Evolutionary conservation across 2,329 filamentous ascomycete species (phyloP), one percentile per base, ranked within the genome.

Genomic region (Fusarium incarnatum): DNA sequence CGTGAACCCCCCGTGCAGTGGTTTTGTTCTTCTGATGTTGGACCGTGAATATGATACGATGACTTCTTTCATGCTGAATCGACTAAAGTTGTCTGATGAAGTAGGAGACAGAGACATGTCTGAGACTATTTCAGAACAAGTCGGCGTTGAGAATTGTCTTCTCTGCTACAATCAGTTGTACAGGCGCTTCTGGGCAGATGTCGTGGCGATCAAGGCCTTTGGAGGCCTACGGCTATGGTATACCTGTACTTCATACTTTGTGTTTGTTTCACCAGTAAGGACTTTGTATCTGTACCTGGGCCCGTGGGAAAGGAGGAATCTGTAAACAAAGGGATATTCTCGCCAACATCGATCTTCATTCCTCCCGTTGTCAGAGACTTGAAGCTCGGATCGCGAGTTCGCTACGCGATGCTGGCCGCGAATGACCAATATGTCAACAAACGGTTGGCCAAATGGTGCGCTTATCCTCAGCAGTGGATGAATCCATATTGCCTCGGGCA

Each of bases 241-340:
- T 68, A 64, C 64, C 41, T 60, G 30, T 67, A 55, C 61, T 64
- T 49, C 56, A 45, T 57, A 49, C 34, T 54, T 56, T 72, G 48
- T 44, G 48, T 48, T 25, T 58, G 72, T 74, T 70, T 32, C 60
- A 72, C 72, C 37, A 48, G 70, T 65, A 60, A 59, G 58, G 60
- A 58, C 56, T 62, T 49, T 72, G 57, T 42, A 52, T 63, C 48
- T 32, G 55, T 46, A 57, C 49, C 49, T 60, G 34, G 64, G 32
- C 60, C 34, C 18, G 53, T 46, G 25, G 22, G 58, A 34, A 46
- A 10, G 28, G 44, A 53, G 46, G 41, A 18, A 16, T 46, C 6
- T 37, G 56, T 46, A 50, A 41, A 28, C 30, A 49, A 44, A 48
- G 56, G 60, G 45, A 40, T 45, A 48, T 53, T 55, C 47, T 46